Evolutionary conservation across 371 early-diverging fungal species (phyloP), one percentile per base, ranked within the genome.

Genomic region (Lichtheimia ramosa): DNA sequence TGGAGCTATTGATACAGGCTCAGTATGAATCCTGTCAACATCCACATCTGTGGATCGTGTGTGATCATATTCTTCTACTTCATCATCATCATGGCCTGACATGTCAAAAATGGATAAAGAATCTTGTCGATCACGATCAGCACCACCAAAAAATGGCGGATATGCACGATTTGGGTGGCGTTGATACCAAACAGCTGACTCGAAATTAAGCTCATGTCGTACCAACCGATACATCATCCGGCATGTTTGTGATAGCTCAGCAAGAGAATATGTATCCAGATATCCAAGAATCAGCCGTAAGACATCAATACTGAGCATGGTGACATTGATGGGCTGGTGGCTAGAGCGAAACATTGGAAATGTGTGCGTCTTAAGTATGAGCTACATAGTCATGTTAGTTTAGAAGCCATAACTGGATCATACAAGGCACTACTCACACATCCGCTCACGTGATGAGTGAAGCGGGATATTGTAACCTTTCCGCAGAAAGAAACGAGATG

Each of bases 261-360:
- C 61, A n/a, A 65, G 43, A 16, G 65, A 57, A 24, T 59, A 65
- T 7, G 57, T 48, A 39, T 65, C 65, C 16, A 60, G 43, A 12
- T 43, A 15, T 21, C 27, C 27, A 16, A 65, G 28, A 24, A 65
- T 65, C 14, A 61, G 50, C 16, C 54, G 53, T 14, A 65, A 23
- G 21, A 65, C 53, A 40, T 65, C 65, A 23, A 65, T 7, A 41
- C 43, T 61, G 3, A 65, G 23, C 24, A 18, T 40, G 34, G 28
- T 51, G 14, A 55, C 34, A 41, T 13, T 51, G 28, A 18, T 42
- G 14, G 60, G 34, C 34, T 34, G 34, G 8, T 34, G 34, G 2
- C 34, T 34, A 34, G 34, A 34, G 8, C 34, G 34, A 34, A 34
- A 34, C 34, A 34, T 34, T 8, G 34, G 34, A 34, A 34, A 6